These are phyloP conservation scores for Glomus cerebriforme DNA, from an alignment of 192 early-diverging fungal species.

Conservation along the genomic window DNA sequence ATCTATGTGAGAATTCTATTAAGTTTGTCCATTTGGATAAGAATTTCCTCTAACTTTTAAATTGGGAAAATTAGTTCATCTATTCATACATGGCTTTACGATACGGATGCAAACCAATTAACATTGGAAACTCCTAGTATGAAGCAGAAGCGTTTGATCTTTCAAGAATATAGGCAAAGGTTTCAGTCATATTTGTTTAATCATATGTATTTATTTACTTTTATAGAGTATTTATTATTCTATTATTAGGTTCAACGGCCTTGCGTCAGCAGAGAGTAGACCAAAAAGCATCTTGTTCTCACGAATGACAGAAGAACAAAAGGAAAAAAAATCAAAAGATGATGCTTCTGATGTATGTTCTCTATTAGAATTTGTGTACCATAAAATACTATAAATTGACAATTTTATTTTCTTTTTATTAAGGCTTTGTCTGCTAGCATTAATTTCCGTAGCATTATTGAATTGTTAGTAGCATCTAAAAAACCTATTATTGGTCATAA, in stretches of 20 bases:
- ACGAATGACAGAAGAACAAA: constrained; percentile 53
- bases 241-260: constrained; percentile 47
- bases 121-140: constrained; percentile 53
- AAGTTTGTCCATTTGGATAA: not conserved
- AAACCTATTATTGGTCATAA: constrained; percentile 91
- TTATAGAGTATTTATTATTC: not conserved
- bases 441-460: constrained; percentile 78
- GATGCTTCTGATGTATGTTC: constrained; percentile 8
- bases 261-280: constrained; percentile 44
- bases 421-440: constrained; percentile 23
- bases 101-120: constrained; percentile 32
- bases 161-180: constrained; percentile 66
- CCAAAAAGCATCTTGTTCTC: constrained; percentile 46
- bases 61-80: constrained; percentile 17
- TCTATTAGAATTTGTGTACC: not conserved
- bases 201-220: not conserved
- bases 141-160: constrained; percentile 72
- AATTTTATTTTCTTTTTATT: not conserved
- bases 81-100: constrained; percentile 50
- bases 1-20: constrained; percentile 1
- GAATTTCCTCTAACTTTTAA: not conserved
- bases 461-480: constrained; percentile 66
- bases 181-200: constrained; percentile 16
- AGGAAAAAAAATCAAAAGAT: constrained; percentile 33
- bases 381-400: not conserved